These are phyloP conservation scores for Gossypioides kirkii DNA, from an alignment of 345 rosid genomes.

Conservation along the genomic window DNA sequence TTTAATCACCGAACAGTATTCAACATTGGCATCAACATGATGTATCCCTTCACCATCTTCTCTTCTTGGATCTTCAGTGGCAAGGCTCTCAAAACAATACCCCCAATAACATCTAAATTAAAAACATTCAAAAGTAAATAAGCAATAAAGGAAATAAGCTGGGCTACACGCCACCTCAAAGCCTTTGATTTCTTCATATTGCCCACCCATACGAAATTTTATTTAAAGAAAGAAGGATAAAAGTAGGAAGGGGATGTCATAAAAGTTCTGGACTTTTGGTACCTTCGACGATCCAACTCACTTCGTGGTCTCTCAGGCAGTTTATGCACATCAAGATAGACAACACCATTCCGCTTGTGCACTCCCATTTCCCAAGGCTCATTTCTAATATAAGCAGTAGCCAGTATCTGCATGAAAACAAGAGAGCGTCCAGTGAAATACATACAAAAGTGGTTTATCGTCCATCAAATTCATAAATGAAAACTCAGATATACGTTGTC, in stretches of 20 bases:
- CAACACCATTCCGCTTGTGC: conserved; percentile 91
- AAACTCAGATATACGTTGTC: background rate
- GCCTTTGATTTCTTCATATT: background rate
- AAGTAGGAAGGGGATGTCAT: background rate
- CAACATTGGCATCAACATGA: conserved; percentile 27
- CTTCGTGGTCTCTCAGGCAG: conserved; percentile 79
- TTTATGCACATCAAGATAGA: conserved; percentile 92
- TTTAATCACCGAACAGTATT: conserved; percentile 4
- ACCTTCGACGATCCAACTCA: conserved; percentile 89
- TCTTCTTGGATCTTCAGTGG: conserved; percentile 86
- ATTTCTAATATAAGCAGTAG: conserved; percentile 72
- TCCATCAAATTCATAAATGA: background rate
- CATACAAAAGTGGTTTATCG: background rate
- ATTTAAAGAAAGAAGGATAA: background rate
- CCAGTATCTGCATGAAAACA: conserved; percentile 57
- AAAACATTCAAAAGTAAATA: conserved; percentile 7
- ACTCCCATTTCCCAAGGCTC: conserved; percentile 99
- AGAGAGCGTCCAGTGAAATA: background rate
- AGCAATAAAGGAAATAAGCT: conserved; percentile 8
- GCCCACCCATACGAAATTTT: background rate
- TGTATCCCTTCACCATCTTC: conserved; percentile 74
- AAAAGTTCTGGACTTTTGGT: conserved; percentile 16
- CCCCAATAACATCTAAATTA: conserved; percentile 90
- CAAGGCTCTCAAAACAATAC: conserved; percentile 90
- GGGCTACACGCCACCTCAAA: background rate